Conservation (phyloP, 805 yeast genomes). For the Candida germanica region DNA sequence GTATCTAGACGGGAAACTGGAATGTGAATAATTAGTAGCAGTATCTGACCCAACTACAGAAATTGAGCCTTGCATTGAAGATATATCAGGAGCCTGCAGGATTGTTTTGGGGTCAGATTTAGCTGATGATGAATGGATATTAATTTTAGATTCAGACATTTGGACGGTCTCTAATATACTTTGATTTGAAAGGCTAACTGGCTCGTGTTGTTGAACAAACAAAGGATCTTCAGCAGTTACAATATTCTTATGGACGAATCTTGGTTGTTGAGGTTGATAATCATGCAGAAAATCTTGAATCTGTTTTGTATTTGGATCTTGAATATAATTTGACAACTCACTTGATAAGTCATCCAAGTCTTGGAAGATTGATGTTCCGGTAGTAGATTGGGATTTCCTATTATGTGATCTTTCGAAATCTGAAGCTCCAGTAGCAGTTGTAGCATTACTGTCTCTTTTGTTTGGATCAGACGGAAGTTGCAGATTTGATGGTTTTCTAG, state of each 20-base stretch:
- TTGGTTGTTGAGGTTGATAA: neutral
- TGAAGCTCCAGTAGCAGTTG: slow-evolving; percentile 4
- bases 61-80: slow-evolving; percentile 21
- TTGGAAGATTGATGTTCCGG: slow-evolving; percentile 25
- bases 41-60: slow-evolving; percentile 10
- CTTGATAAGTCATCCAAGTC: slow-evolving; percentile 27
- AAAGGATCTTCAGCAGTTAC: slow-evolving; percentile 11
- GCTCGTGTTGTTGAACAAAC: neutral
- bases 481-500: neutral
- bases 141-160: neutral
- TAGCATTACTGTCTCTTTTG: slow-evolving; percentile 12
- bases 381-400: slow-evolving; percentile 22
- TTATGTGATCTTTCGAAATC: slow-evolving; percentile 7
- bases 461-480: neutral
- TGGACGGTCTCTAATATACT: slow-evolving; percentile 6
- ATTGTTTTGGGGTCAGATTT: neutral
- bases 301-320: slow-evolving; percentile 7
- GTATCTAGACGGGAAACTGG: neutral
- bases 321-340: slow-evolving; percentile 21
- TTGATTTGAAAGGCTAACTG: slow-evolving; percentile 5
- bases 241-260: slow-evolving; percentile 15
- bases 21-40: slow-evolving; percentile 7
- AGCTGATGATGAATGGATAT: neutral
- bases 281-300: neutral
- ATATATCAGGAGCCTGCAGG: slow-evolving; percentile 7